Conservation (phyloP, 306 rosid species). For the Inga leiocalycina region DNA sequence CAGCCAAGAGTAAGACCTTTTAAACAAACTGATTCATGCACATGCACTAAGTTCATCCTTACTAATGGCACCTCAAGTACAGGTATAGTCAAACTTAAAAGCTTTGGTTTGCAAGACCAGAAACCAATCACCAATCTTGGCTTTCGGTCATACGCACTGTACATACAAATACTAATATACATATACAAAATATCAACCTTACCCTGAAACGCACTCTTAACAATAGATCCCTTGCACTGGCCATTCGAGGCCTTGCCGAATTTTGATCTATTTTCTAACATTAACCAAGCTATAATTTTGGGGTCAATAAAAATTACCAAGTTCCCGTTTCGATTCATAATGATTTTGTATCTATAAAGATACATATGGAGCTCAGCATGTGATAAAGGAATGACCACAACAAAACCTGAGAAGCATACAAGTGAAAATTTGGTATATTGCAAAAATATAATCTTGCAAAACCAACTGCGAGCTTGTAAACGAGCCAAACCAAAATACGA, state of each 20-base stretch:
- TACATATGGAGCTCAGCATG: neutral
- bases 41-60: neutral
- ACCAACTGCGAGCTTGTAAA: neutral
- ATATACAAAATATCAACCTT: neutral
- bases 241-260: neutral
- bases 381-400: neutral
- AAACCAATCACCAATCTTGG: neutral
- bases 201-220: neutral
- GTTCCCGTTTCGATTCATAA: neutral
- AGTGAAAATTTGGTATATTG: neutral
- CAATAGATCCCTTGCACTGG: neutral
- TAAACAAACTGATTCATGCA: neutral
- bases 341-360: neutral
- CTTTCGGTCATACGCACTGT: neutral
- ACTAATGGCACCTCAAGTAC: neutral
- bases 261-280: neutral
- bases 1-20: neutral
- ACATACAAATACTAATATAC: neutral
- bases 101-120: neutral
- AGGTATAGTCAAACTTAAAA: neutral
- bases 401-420: neutral
- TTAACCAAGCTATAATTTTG: neutral
- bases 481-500: neutral
- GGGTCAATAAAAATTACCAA: neutral
- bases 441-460: neutral